Evolutionary conservation across 495 filamentous ascomycete species (phyloP).

Genomic region (Aspergillus heteromorphus): DNA sequence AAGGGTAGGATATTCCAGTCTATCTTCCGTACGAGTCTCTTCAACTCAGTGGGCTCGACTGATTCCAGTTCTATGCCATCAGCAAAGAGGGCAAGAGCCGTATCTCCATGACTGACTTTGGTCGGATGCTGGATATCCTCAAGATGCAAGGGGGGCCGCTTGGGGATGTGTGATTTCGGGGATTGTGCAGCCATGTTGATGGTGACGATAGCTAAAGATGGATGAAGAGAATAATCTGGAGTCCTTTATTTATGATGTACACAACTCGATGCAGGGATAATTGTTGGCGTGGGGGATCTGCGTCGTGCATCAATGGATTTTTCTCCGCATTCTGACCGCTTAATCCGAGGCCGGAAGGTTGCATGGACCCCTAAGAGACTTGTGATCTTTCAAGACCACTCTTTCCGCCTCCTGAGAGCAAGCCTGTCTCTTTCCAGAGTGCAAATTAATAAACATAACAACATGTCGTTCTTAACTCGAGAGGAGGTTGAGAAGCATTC

Average conservation of each 20-base stretch:
- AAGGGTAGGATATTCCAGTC: slow-evolving; percentile 34
- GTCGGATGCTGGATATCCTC: slow-evolving; percentile 14
- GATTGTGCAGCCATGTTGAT: neutral
- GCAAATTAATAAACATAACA: neutral
- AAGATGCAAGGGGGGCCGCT: slow-evolving; percentile 11
- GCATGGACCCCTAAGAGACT: neutral
- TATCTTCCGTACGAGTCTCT: slow-evolving; percentile 41
- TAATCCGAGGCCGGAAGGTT: neutral
- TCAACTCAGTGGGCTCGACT: slow-evolving; percentile 37
- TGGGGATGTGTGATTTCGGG: neutral
- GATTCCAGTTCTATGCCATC: slow-evolving; percentile 26
- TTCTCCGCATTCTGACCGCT: slow-evolving; percentile 6
- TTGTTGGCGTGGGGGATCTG: slow-evolving; percentile 6
- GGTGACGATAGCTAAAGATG: neutral
- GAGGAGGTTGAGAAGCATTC: slow-evolving; percentile 65
- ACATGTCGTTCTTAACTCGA: slow-evolving; percentile 8
- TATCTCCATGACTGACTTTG: slow-evolving; percentile 28
- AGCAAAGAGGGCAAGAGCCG: slow-evolving; percentile 27
- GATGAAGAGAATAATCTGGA: neutral
- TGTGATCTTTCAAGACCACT: neutral
- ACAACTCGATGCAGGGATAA: neutral
- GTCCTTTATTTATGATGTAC: neutral
- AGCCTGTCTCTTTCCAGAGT: neutral
- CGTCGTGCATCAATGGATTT: neutral
- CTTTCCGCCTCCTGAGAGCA: too few species aligned